Conservation (phyloP, 495 filamentous ascomycete genomes). For the Xylaria grammica region DNA sequence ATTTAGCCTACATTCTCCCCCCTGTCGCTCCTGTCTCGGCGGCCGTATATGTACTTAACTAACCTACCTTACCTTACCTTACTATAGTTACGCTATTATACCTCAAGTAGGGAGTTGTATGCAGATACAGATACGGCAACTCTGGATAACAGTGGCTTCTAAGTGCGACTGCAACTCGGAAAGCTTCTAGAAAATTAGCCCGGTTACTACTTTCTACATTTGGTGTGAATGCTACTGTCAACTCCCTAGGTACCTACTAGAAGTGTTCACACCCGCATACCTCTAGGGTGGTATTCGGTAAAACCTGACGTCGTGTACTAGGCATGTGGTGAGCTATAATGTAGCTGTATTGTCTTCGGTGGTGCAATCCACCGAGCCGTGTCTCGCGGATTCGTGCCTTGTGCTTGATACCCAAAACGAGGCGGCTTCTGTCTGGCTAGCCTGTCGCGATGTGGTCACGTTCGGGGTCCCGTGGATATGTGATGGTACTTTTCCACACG, state of each 20-base stretch:
- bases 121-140: neutral
- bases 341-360: neutral
- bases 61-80: too few species aligned
- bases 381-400: too few species aligned
- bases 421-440: too few species aligned
- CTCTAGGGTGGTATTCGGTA: conserved; percentile 8
- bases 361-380: neutral
- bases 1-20: neutral
- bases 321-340: too few species aligned
- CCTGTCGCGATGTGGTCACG: too few species aligned
- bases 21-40: neutral
- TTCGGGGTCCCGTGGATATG: too few species aligned
- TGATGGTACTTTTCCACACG: too few species aligned
- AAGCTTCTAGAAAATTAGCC: conserved; percentile 12
- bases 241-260: neutral
- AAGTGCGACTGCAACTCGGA: conserved; percentile 3
- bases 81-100: too few species aligned
- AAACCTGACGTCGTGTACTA: neutral
- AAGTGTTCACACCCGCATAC: conserved; percentile 13
- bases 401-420: too few species aligned
- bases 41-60: too few species aligned
- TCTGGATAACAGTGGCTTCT: neutral
- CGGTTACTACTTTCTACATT: conserved; percentile 9
- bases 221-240: neutral
- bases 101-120: too few species aligned